Percentiles rank a stretch among this genome's conserved stretches.
Conservation (phyloP, 805 yeast genomes). For the Hanseniaspora hatyaiensis region DNA sequence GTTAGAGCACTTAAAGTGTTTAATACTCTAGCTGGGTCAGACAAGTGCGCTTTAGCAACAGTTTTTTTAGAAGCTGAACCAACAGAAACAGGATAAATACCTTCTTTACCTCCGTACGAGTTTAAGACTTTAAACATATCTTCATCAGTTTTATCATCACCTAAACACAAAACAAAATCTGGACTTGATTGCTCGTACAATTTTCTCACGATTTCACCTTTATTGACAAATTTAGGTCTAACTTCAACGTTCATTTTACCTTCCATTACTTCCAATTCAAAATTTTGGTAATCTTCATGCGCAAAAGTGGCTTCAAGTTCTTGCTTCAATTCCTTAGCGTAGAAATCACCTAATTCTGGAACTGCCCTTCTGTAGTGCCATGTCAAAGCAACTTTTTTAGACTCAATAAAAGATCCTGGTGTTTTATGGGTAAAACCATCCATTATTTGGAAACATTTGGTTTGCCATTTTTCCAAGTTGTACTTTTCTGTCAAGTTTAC, state of each 20-base stretch:
- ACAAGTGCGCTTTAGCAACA: slow-evolving; percentile 70
- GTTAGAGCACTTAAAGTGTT: slow-evolving; percentile 71
- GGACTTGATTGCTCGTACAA: slow-evolving; percentile 43
- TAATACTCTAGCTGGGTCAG: slow-evolving; percentile 72
- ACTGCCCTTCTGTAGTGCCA: slow-evolving; percentile 97
- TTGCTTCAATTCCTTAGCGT: slow-evolving; percentile 61
- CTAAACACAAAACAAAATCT: slow-evolving; percentile 78
- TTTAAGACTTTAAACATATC: slow-evolving; percentile 84
- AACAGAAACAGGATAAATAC: slow-evolving; percentile 76
- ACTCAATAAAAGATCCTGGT: slow-evolving; percentile 79
- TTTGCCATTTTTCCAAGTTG: slow-evolving; percentile 86
- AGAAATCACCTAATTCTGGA: slow-evolving; percentile 83
- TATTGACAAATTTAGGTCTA: slow-evolving; percentile 87
- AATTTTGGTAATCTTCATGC: slow-evolving; percentile 39
- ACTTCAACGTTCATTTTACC: slow-evolving; percentile 97
- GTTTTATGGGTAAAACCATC: slow-evolving; percentile 71
- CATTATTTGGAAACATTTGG: slow-evolving; percentile 63
- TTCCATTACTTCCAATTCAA: slow-evolving; percentile 72
- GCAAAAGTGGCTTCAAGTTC: slow-evolving; percentile 52
- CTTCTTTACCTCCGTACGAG: slow-evolving; percentile 41
- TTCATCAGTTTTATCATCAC: slow-evolving; percentile 95
- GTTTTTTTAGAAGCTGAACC: slow-evolving; percentile 87
- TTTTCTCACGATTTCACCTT: slow-evolving; percentile 82
- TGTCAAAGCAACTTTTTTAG: slow-evolving; percentile 83
- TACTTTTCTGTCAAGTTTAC: slow-evolving; percentile 65